These are phyloP conservation scores for Bolboschoenus planiculmis DNA, from an alignment of 176 grass and related monocot genomes.

Conservation along the genomic window DNA sequence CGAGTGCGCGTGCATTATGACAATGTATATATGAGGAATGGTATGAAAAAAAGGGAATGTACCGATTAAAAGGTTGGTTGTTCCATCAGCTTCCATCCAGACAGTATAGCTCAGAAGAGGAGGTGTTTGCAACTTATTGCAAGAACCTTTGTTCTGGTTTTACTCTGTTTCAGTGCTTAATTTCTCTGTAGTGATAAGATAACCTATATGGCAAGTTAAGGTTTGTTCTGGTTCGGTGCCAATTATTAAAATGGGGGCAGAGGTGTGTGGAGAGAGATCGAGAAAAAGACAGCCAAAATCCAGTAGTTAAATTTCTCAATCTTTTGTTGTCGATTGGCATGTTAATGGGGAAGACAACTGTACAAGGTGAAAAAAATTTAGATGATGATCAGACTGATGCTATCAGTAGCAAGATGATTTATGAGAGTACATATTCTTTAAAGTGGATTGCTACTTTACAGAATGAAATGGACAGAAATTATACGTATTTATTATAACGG, in stretches of 20 bases:
- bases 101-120: not conserved
- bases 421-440: too few species aligned
- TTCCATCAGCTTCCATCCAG: conserved; percentile 20
- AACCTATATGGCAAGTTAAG: conserved; percentile 2
- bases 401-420: too few species aligned
- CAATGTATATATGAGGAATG: not conserved
- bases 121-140: not conserved
- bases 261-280: not conserved
- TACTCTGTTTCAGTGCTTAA: not conserved
- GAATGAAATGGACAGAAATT: too few species aligned
- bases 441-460: too few species aligned
- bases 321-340: not conserved
- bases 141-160: not conserved
- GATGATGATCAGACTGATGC: too few species aligned
- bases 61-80: not conserved
- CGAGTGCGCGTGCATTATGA: not conserved
- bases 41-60: not conserved
- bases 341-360: not conserved
- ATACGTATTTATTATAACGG: too few species aligned
- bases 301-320: not conserved
- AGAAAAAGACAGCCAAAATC: not conserved
- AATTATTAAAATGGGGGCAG: conserved; percentile 3
- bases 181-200: not conserved
- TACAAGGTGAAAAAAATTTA: too few species aligned
- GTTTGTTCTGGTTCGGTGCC: not conserved